A percentile compares a stretch with the other conserved stretches of the same genome.
phyloP scores from a whole-genome alignment of 345 rosid genomes.

The Aethionema arabicum region DNA sequence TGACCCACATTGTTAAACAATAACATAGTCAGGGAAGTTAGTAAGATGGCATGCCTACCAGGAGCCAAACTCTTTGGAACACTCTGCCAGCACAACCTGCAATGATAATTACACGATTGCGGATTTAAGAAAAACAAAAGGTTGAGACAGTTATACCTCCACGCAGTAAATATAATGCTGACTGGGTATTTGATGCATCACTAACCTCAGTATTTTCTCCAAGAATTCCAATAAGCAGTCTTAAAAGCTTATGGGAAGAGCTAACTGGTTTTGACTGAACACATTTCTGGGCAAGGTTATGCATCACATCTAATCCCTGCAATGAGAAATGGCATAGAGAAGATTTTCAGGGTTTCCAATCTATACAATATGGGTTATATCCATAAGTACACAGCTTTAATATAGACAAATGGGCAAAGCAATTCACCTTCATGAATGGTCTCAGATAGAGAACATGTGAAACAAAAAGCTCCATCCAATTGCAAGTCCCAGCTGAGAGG shows the following conservation, averaged over 20 bases:
- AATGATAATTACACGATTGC: slow-evolving; percentile 26
- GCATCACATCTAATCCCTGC: slow-evolving; percentile 93
- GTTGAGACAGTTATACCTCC: slow-evolving; percentile 12
- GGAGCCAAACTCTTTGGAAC: slow-evolving; percentile 91
- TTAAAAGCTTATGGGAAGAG: slow-evolving; percentile 66
- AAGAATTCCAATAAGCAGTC: slow-evolving; percentile 73
- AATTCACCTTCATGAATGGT: slow-evolving; percentile 77
- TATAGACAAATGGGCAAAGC: slow-evolving; percentile 16
- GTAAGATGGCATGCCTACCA: slow-evolving; percentile 53
- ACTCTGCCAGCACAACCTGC: slow-evolving; percentile 92
- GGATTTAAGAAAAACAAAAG: slow-evolving; percentile 7
- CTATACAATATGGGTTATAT: slow-evolving; percentile 13
- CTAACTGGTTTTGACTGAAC: slow-evolving; percentile 64
- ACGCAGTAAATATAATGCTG: neutral
- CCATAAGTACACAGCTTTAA: neutral
- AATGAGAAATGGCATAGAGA: slow-evolving; percentile 20
- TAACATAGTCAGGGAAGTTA: slow-evolving; percentile 15
- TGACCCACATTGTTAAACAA: slow-evolving; percentile 12
- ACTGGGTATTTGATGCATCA: slow-evolving; percentile 12
- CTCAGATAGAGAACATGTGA: slow-evolving; percentile 78
- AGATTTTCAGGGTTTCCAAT: neutral
- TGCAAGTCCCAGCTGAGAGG: slow-evolving; percentile 59
- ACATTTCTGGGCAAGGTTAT: slow-evolving; percentile 80
- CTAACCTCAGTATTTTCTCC: slow-evolving; percentile 88
- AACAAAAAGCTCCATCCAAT: slow-evolving; percentile 81